phyloP scores from a whole-genome alignment of 805 yeast genomes.

The Isabelozyma pseudorhagii region DNA sequence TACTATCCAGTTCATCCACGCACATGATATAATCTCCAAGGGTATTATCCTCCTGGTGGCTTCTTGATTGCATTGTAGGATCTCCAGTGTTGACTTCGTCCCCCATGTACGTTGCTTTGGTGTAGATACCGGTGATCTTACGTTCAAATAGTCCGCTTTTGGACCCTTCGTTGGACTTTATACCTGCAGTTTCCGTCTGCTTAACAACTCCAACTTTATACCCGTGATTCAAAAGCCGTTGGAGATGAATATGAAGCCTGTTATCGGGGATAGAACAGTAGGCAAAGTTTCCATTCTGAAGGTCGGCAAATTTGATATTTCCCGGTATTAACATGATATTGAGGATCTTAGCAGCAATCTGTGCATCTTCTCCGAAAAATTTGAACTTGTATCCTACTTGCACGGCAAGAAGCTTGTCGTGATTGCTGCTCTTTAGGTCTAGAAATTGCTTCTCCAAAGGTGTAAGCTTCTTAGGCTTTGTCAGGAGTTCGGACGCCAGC shows the following conservation, averaged over 20 bases:
- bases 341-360: conserved; percentile 58
- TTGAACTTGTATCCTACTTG: conserved; percentile 93
- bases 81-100: conserved; percentile 35
- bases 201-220: conserved; percentile 83
- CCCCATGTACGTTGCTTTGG: conserved; percentile 81
- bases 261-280: conserved; percentile 83
- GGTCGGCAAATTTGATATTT: conserved; percentile 50
- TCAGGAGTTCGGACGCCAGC: background rate
- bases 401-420: conserved; percentile 70
- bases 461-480: conserved; percentile 30
- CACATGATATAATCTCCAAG: conserved; percentile 46
- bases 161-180: conserved; percentile 52
- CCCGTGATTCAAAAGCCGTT: conserved; percentile 68
- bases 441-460: conserved; percentile 80
- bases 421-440: conserved; percentile 56
- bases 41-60: conserved; percentile 22
- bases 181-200: conserved; percentile 78
- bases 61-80: conserved; percentile 7
- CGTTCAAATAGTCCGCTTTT: conserved; percentile 58
- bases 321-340: conserved; percentile 76
- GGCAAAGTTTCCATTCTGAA: conserved; percentile 63
- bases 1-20: conserved; percentile 22
- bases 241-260: conserved; percentile 71
- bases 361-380: conserved; percentile 84
- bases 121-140: conserved; percentile 65